Conservation (phyloP, 805 yeast species). For the Scheffersomyces ergatensis region DNA sequence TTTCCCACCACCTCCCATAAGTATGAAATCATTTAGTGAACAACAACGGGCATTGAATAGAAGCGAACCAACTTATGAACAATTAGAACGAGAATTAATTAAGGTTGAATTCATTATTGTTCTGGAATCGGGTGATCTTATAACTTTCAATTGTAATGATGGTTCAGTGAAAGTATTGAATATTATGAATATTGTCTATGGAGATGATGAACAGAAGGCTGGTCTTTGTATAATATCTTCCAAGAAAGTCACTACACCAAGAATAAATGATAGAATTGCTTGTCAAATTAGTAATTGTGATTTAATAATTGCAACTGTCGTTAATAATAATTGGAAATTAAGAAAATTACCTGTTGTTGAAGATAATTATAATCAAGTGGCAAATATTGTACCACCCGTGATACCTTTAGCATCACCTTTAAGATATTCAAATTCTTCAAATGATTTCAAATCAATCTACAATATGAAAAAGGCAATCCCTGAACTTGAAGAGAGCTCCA, state of each 20-base stretch:
- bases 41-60: constrained; percentile 3
- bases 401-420: background rate
- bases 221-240: constrained; percentile 42
- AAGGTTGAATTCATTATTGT: constrained; percentile 53
- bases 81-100: constrained; percentile 20
- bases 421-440: background rate
- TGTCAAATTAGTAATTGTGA: constrained; percentile 44
- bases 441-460: constrained; percentile 9
- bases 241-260: constrained; percentile 60
- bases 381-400: background rate
- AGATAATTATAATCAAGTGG: constrained; percentile 39
- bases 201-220: constrained; percentile 4
- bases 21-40: constrained; percentile 8
- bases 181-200: constrained; percentile 19
- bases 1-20: constrained; percentile 26
- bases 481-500: background rate
- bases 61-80: constrained; percentile 1
- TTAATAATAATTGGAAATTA: constrained; percentile 66
- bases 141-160: constrained; percentile 48
- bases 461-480: background rate
- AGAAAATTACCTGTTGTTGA: constrained; percentile 48
- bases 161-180: constrained; percentile 38
- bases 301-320: constrained; percentile 58
- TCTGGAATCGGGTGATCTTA: constrained; percentile 47
- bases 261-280: constrained; percentile 72